Percentiles rank a stretch among this genome's conserved stretches.
These are phyloP conservation scores for Axilococcus clingmanii DNA, from an alignment of 139 green algal genomes.

Conservation along the genomic window DNA sequence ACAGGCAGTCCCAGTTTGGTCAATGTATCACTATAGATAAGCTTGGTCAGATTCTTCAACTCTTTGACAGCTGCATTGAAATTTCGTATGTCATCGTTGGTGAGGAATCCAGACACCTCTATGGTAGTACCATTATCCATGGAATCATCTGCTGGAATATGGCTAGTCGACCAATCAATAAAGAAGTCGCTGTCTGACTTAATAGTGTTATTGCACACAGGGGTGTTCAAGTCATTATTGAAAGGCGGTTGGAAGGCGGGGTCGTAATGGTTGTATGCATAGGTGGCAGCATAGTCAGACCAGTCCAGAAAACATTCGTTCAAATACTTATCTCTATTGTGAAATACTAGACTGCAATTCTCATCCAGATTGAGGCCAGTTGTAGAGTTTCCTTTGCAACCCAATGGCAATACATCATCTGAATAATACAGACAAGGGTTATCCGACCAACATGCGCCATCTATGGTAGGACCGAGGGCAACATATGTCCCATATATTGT, in stretches of 20 bases:
- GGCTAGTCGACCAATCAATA: no score
- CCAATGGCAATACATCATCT: no score
- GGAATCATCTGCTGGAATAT: not conserved
- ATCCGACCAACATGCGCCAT: slow-evolving; percentile 7
- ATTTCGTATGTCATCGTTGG: not conserved
- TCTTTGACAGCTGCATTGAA: slow-evolving; percentile 3
- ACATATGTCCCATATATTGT: not conserved
- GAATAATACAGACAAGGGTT: slow-evolving; percentile 16
- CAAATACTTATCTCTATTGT: slow-evolving; percentile 1
- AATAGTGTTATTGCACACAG: not conserved
- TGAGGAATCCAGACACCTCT: not conserved
- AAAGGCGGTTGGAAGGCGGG: not conserved
- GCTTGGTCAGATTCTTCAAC: slow-evolving; percentile 4
- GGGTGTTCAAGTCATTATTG: not conserved
- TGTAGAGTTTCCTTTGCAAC: no score
- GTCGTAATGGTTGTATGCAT: not conserved
- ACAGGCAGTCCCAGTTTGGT: not conserved
- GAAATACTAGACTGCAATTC: not conserved
- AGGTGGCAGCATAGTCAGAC: slow-evolving; percentile 2
- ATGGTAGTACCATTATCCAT: not conserved
- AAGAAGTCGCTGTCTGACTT: no score
- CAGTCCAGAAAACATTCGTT: not conserved
- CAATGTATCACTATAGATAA: slow-evolving; percentile 5
- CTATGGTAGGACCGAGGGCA: not conserved
- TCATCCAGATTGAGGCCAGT: not conserved